phyloP scores from a whole-genome alignment of 257 asterid genomes.

The Cinchona pubescens region DNA sequence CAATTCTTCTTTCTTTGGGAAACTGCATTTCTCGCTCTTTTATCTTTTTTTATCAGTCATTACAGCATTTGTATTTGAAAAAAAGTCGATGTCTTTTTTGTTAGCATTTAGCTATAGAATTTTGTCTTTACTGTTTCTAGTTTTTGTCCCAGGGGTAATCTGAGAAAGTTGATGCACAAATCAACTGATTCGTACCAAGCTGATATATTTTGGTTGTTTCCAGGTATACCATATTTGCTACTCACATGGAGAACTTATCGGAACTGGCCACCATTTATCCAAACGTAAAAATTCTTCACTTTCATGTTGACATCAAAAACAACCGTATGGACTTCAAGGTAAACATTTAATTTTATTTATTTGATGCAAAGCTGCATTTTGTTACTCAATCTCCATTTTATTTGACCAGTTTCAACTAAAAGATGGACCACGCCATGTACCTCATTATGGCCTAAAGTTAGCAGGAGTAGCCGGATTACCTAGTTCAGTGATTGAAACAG shows the following conservation, averaged over 20 bases:
- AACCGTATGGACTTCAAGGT: slow-evolving; percentile 96
- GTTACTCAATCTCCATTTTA: slow-evolving; percentile 17
- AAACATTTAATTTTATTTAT: neutral
- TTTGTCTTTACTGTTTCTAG: no score
- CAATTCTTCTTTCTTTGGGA: neutral
- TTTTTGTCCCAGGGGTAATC: no score
- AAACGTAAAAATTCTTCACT: slow-evolving; percentile 85
- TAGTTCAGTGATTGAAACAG: slow-evolving; percentile 62
- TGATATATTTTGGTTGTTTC: slow-evolving; percentile 15
- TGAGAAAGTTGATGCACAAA: no score
- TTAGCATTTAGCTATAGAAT: neutral
- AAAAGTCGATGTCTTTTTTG: neutral
- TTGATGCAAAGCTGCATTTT: neutral
- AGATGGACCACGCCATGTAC: slow-evolving; percentile 76
- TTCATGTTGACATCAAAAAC: slow-evolving; percentile 71
- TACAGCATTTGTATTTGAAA: neutral
- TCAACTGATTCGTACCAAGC: no score
- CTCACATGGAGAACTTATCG: slow-evolving; percentile 88
- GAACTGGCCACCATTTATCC: slow-evolving; percentile 84
- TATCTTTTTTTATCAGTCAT: neutral
- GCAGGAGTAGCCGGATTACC: slow-evolving; percentile 96
- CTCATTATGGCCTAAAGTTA: slow-evolving; percentile 94
- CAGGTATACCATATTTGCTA: slow-evolving; percentile 92
- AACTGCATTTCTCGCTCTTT: neutral
- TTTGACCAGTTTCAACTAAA: slow-evolving; percentile 71